Conservation (phyloP, 306 rosid genomes). For the Sindora glabra region DNA sequence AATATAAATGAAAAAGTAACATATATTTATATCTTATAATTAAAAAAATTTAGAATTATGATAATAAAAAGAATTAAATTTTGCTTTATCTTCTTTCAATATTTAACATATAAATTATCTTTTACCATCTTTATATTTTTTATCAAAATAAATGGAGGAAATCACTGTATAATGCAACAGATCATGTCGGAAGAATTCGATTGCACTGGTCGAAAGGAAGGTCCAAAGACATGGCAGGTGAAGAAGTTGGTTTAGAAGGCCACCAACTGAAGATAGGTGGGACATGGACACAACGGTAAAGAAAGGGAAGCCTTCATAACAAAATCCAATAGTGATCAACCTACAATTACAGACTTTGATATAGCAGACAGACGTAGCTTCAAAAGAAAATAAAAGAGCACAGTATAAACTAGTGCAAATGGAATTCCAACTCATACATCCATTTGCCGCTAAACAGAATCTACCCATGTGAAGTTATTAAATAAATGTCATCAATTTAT, state of each 20-base stretch:
- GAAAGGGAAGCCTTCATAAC: neutral
- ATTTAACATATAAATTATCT: no score
- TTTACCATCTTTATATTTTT: no score
- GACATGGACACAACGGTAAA: neutral
- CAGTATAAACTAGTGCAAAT: neutral
- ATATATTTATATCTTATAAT: no score
- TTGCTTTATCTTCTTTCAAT: no score
- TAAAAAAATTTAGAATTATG: no score
- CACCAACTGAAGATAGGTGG: constrained; percentile 18
- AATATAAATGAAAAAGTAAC: no score
- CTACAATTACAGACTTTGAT: neutral
- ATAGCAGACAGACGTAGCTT: constrained; percentile 17
- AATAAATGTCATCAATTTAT: no score
- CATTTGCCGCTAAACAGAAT: constrained; percentile 16
- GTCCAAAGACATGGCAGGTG: constrained; percentile 11
- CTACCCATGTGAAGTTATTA: neutral
- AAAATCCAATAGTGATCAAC: neutral
- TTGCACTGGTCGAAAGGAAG: no score
- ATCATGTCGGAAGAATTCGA: no score
- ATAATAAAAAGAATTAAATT: no score
- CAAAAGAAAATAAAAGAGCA: neutral
- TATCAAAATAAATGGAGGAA: no score
- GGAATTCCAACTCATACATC: neutral
- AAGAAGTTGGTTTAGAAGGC: neutral
- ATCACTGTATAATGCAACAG: no score